A percentile compares a stretch with the other conserved stretches of the same genome.
These are phyloP conservation scores for Porodaedalea pini DNA, from an alignment of 1,284 basidiomycete species.

Conservation along the genomic window DNA sequence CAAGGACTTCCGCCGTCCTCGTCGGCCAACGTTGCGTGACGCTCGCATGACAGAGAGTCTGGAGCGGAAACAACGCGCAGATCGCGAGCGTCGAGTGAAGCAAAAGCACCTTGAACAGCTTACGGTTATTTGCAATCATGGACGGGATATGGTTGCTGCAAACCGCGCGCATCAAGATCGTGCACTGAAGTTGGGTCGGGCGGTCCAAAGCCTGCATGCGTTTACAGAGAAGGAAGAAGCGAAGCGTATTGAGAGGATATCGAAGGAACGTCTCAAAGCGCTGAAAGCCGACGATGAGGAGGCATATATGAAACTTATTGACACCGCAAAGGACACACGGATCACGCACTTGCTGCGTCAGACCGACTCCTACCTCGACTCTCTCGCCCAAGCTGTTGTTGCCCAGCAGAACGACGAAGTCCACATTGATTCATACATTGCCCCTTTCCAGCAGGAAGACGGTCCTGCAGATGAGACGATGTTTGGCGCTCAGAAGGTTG, in stretches of 20 bases:
- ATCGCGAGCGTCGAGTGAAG: constrained; percentile 91
- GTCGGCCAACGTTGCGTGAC: constrained; percentile 88
- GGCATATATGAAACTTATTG: constrained; percentile 98
- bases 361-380: constrained; percentile 94
- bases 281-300: constrained; percentile 99
- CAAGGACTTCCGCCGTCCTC: constrained; percentile 83
- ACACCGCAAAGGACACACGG: constrained; percentile 98
- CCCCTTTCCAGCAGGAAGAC: constrained; percentile 50
- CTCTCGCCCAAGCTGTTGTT: constrained; percentile 90
- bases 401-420: constrained; percentile 88
- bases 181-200: constrained; percentile 78
- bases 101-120: constrained; percentile 97
- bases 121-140: constrained; percentile 83
- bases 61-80: constrained; percentile 88
- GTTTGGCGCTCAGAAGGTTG: constrained; percentile 77
- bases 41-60: constrained; percentile 88
- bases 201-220: constrained; percentile 83
- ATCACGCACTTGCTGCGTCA: constrained; percentile 95
- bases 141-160: constrained; percentile 66
- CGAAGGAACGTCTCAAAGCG: constrained; percentile 98
- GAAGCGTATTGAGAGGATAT: constrained; percentile 92
- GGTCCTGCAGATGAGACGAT: constrained; percentile 83
- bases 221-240: constrained; percentile 98
- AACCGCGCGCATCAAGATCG: constrained; percentile 73
- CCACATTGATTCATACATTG: constrained; percentile 28